These are phyloP conservation scores for Austroboletus rostrupii DNA, from an alignment of 1,284 basidiomycete genomes.

Conservation along the genomic window DNA sequence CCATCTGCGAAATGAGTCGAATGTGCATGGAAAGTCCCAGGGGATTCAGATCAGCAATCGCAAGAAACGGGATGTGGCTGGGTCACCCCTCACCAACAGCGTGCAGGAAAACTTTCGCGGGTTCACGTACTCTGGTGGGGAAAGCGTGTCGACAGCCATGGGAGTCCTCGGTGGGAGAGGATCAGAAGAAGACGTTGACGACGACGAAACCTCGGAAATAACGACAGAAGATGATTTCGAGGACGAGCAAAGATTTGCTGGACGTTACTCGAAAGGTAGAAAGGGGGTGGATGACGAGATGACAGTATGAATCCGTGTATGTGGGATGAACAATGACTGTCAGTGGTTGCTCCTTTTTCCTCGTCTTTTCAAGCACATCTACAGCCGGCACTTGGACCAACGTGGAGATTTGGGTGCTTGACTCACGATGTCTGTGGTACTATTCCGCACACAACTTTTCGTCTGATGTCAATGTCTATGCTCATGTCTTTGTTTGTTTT, in stretches of 20 bases:
- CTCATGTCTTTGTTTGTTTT: conserved; percentile 1
- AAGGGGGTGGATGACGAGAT: conserved; percentile 45
- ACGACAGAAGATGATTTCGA: conserved; percentile 67
- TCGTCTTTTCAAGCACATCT: conserved; percentile 1
- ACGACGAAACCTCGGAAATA: conserved; percentile 41
- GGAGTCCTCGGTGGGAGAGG: conserved; percentile 36
- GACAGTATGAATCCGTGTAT: conserved; percentile 21
- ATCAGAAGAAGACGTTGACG: conserved; percentile 41
- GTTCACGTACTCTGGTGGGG: conserved; percentile 86
- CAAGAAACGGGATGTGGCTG: conserved; percentile 45
- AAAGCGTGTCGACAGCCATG: conserved; percentile 53
- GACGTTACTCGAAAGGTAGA: conserved; percentile 59
- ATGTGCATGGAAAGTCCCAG: conserved; percentile 27
- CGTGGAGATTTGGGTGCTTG: conserved; percentile 16
- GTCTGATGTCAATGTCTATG: conserved; percentile 5
- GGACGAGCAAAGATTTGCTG: conserved; percentile 52
- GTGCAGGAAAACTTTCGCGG: conserved; percentile 94
- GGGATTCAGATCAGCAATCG: conserved; percentile 56
- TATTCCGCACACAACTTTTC: conserved; percentile 4
- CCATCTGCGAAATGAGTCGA: conserved; percentile 13
- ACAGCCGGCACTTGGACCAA: conserved; percentile 17
- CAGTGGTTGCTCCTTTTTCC: conserved; percentile 9
- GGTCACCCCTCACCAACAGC: conserved; percentile 76
- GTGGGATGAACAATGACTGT: conserved; percentile 3
- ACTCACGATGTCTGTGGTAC: conserved; percentile 4